Percentiles rank a stretch among this genome's conserved stretches.
phyloP scores from a whole-genome alignment of 2,329 filamentous ascomycete species.

The Tolypocladium ophioglossoides region DNA sequence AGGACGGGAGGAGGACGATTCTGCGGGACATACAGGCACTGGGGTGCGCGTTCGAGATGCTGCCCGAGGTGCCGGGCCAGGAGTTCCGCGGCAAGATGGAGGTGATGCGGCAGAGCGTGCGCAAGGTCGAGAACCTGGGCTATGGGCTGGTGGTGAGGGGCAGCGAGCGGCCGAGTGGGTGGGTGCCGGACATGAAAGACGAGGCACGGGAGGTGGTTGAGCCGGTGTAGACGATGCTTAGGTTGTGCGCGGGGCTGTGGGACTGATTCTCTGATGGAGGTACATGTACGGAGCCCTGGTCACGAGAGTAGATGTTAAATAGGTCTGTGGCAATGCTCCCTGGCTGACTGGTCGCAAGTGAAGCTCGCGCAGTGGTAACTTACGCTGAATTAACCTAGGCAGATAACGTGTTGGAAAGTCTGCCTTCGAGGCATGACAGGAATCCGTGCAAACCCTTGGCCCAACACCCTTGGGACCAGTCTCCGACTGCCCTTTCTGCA shows the following conservation, averaged over 20 bases:
- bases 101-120: slow-evolving; percentile 78
- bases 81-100: slow-evolving; percentile 68
- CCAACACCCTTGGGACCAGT: too few species aligned
- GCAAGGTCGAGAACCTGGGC: slow-evolving; percentile 84
- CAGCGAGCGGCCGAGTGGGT: slow-evolving; percentile 80
- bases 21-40: slow-evolving; percentile 73
- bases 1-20: slow-evolving; percentile 42
- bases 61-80: slow-evolving; percentile 48
- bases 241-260: neutral
- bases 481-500: too few species aligned
- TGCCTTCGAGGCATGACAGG: too few species aligned
- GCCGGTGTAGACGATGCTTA: slow-evolving; percentile 8
- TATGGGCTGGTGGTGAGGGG: slow-evolving; percentile 84
- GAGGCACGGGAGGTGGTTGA: slow-evolving; percentile 19
- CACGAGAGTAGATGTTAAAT: neutral
- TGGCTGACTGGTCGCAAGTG: too few species aligned
- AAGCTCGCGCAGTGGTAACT: neutral
- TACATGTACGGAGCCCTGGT: neutral
- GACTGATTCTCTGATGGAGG: neutral
- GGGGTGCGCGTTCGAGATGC: slow-evolving; percentile 63
- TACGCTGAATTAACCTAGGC: neutral
- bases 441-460: too few species aligned
- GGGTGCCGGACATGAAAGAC: slow-evolving; percentile 66
- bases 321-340: neutral
- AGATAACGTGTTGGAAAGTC: neutral